Base-by-base conservation (phyloP, 306 rosid species). In the Luffa aegyptiaca region DNA sequence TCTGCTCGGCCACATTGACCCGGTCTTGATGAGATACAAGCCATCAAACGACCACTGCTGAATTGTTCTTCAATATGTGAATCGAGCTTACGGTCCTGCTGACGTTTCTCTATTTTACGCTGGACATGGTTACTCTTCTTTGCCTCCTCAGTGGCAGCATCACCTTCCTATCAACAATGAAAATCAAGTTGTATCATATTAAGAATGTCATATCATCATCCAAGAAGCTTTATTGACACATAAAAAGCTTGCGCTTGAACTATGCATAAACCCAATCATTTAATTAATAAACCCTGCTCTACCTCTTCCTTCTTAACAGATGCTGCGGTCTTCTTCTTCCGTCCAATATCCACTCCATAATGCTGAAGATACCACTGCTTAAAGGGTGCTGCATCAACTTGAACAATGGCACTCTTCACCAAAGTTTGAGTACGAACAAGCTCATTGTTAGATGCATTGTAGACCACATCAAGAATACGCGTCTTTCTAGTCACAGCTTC, bases 1-100 rank as follows among this genome's bases (percentile, higher is more conserved):
- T 71, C 76, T 46, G 76, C 39, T 71, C 76, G 76, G 57, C 76
- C 76, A 12, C 76, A 71, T 71, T 71, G 76, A 45, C 76, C 76
- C 0, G 76, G 76, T 48, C 76, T 21, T 71, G 76, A 71, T 46
- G 76, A 71, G 41, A 71, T 71, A 71, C 76, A 71, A 12, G 76
- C 76, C 76, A 71, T 71, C 57, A 71, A 71, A 21, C 76, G 57
- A 71, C 76, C 76, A 0, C 76, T 46, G 57, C 57, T 46, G 57
- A 71, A 71, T 71, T 71, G 76, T 26, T 71, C 76, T 71, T 71
- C 76, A 26, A 71, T 71, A 21, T 71, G 76, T 5, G 57, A 12
- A 1, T 71, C 76, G 0, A 71, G 76, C 57, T 71, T 45, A 13
- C 76, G 76, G 12, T 71, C 76, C 76, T 71, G 57, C 76, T 71